Percentiles rank a stretch among this genome's conserved stretches.
Evolutionary conservation across 1,284 basidiomycete genomes (phyloP).

Genomic region (Phylloboletellus chloephorus): DNA sequence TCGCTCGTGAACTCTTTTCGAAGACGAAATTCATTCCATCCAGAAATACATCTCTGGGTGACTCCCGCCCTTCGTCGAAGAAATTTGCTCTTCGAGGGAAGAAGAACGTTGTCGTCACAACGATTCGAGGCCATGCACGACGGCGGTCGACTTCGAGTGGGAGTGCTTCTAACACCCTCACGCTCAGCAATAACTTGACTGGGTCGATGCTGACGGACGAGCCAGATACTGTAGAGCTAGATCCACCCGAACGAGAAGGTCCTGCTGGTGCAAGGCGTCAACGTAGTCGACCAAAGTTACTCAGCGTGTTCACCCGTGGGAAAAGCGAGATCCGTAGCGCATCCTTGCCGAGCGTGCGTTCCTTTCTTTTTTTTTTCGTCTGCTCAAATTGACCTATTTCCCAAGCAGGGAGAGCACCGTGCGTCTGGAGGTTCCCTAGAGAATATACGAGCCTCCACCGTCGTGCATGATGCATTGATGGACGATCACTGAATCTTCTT

Average conservation of each 20-base stretch:
- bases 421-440: slow-evolving; percentile 7
- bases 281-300: slow-evolving; percentile 23
- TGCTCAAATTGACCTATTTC: not conserved
- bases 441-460: slow-evolving; percentile 2
- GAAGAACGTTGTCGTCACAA: slow-evolving; percentile 11
- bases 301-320: slow-evolving; percentile 27
- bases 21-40: slow-evolving; percentile 67
- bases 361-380: not conserved
- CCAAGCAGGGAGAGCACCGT: slow-evolving; percentile 7
- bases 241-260: slow-evolving; percentile 9
- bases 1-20: slow-evolving; percentile 66
- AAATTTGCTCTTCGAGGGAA: slow-evolving; percentile 22
- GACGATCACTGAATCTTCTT: slow-evolving; percentile 8
- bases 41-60: slow-evolving; percentile 35
- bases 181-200: slow-evolving; percentile 7
- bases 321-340: slow-evolving; percentile 14
- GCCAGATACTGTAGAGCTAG: slow-evolving; percentile 15
- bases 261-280: slow-evolving; percentile 8
- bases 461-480: slow-evolving; percentile 6
- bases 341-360: slow-evolving; percentile 17
- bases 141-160: slow-evolving; percentile 25
- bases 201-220: slow-evolving; percentile 22
- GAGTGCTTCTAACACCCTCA: not conserved
- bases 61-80: slow-evolving; percentile 25
- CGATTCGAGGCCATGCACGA: slow-evolving; percentile 8